These are phyloP conservation scores for Tremellales sp. DNA, from an alignment of 1,284 basidiomycete genomes.

Conservation along the genomic window DNA sequence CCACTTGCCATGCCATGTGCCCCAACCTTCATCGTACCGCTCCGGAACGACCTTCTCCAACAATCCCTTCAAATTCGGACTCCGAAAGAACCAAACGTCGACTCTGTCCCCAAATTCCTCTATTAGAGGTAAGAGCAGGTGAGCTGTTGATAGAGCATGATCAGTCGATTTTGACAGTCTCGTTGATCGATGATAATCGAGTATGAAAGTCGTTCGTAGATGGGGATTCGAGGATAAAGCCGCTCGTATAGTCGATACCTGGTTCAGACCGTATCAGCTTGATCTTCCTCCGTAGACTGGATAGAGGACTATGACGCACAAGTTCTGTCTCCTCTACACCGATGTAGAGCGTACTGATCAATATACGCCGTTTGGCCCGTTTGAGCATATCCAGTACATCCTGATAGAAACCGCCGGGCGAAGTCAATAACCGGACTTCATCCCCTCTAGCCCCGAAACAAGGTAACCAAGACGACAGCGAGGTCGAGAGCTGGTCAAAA, in stretches of 20 bases:
- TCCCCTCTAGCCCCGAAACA: slow-evolving; percentile 48
- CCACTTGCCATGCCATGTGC: slow-evolving; percentile 95
- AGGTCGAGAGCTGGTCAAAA: slow-evolving; percentile 25
- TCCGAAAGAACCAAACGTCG: slow-evolving; percentile 74
- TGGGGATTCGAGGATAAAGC: slow-evolving; percentile 60
- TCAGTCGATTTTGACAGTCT: slow-evolving; percentile 58
- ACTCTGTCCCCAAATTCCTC: slow-evolving; percentile 69
- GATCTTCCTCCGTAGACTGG: not conserved
- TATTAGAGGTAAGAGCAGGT: slow-evolving; percentile 67
- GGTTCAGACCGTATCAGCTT: slow-evolving; percentile 5
- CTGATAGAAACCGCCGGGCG: slow-evolving; percentile 50
- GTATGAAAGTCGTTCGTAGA: slow-evolving; percentile 68
- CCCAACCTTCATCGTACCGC: slow-evolving; percentile 96
- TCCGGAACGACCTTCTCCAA: slow-evolving; percentile 77
- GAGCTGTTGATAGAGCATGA: slow-evolving; percentile 58
- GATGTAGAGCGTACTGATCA: slow-evolving; percentile 81
- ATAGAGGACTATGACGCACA: slow-evolving; percentile 40
- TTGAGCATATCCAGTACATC: slow-evolving; percentile 60
- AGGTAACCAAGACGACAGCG: slow-evolving; percentile 39
- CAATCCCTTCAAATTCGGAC: slow-evolving; percentile 73
- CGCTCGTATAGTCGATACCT: slow-evolving; percentile 65
- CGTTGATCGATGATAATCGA: slow-evolving; percentile 90
- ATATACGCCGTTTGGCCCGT: slow-evolving; percentile 67
- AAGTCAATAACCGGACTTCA: slow-evolving; percentile 46
- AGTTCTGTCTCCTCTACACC: slow-evolving; percentile 65